A percentile compares a stretch with the other conserved stretches of the same genome.
phyloP scores from a whole-genome alignment of 2,329 filamentous ascomycete species.

The Claviceps fusiformis region DNA sequence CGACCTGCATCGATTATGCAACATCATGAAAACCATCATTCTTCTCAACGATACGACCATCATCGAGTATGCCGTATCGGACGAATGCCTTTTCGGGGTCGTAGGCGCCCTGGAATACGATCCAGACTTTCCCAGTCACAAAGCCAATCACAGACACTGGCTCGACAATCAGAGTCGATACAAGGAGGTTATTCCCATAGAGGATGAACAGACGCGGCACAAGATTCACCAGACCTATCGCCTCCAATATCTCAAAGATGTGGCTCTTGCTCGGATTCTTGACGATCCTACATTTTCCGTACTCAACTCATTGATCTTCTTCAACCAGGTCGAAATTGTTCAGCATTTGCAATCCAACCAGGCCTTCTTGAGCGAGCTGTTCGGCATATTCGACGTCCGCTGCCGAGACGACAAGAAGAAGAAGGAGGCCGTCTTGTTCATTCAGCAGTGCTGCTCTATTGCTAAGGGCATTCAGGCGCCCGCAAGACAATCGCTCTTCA shows the following conservation, averaged over 20 bases:
- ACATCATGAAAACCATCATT: slow-evolving; percentile 94
- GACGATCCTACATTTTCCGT: slow-evolving; percentile 97
- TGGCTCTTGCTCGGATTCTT: slow-evolving; percentile 89
- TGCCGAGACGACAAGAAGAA: slow-evolving; percentile 57
- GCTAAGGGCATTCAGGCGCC: slow-evolving; percentile 87
- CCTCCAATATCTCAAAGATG: slow-evolving; percentile 91
- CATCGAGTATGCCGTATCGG: slow-evolving; percentile 85
- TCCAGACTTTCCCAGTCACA: slow-evolving; percentile 93
- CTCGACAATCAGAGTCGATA: slow-evolving; percentile 78
- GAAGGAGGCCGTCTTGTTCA: slow-evolving; percentile 90
- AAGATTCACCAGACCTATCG: slow-evolving; percentile 97
- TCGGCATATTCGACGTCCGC: slow-evolving; percentile 63
- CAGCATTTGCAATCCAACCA: slow-evolving; percentile 80
- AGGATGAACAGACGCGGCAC: slow-evolving; percentile 63
- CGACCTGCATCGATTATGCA: slow-evolving; percentile 85
- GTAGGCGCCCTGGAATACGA: slow-evolving; percentile 96
- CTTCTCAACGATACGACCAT: slow-evolving; percentile 89
- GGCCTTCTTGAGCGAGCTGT: slow-evolving; percentile 70
- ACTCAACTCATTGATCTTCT: slow-evolving; percentile 95
- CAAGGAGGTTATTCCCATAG: slow-evolving; percentile 91
- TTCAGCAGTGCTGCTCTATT: slow-evolving; percentile 89
- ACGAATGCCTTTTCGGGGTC: slow-evolving; percentile 78
- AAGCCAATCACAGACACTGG: slow-evolving; percentile 92
- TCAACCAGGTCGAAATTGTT: slow-evolving; percentile 96
- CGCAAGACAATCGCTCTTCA: slow-evolving; percentile 67